phyloP scores from a whole-genome alignment of 2,329 filamentous ascomycete species.

The Fusarium subtropicale region DNA sequence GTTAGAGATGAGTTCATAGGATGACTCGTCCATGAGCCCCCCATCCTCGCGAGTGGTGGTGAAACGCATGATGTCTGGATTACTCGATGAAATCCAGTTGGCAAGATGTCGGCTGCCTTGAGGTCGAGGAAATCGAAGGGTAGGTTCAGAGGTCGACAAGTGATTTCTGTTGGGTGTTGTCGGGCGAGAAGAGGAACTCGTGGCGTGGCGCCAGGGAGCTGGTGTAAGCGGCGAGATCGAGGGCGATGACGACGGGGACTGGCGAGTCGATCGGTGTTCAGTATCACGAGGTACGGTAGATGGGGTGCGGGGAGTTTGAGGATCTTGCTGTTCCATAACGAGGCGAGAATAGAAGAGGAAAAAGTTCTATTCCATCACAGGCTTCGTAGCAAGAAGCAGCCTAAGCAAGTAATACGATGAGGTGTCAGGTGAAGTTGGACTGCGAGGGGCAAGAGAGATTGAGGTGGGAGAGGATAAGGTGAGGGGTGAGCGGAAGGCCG shows the following conservation, averaged over 20 bases:
- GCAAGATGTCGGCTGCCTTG: slow-evolving; percentile 67
- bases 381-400: slow-evolving; percentile 40
- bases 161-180: slow-evolving; percentile 36
- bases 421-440: slow-evolving; percentile 41
- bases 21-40: slow-evolving; percentile 63
- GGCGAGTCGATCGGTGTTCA: slow-evolving; percentile 47
- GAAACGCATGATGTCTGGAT: slow-evolving; percentile 67
- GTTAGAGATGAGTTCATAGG: slow-evolving; percentile 67
- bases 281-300: slow-evolving; percentile 48
- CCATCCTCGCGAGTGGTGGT: slow-evolving; percentile 60
- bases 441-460: slow-evolving; percentile 41
- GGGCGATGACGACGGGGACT: slow-evolving; percentile 36
- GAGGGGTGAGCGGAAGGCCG: slow-evolving; percentile 47
- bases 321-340: slow-evolving; percentile 65
- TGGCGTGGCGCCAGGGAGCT: slow-evolving; percentile 35
- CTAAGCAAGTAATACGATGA: slow-evolving; percentile 39
- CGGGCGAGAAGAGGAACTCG: slow-evolving; percentile 28
- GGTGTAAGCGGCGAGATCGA: slow-evolving; percentile 41
- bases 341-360: slow-evolving; percentile 51
- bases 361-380: slow-evolving; percentile 45
- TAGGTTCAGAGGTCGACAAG: slow-evolving; percentile 59
- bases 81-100: slow-evolving; percentile 69
- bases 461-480: slow-evolving; percentile 36
- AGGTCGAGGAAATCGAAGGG: slow-evolving; percentile 67
- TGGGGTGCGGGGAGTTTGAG: slow-evolving; percentile 46